These are phyloP conservation scores for Pichia manshurica DNA, from an alignment of 805 yeast genomes.

Conservation along the genomic window DNA sequence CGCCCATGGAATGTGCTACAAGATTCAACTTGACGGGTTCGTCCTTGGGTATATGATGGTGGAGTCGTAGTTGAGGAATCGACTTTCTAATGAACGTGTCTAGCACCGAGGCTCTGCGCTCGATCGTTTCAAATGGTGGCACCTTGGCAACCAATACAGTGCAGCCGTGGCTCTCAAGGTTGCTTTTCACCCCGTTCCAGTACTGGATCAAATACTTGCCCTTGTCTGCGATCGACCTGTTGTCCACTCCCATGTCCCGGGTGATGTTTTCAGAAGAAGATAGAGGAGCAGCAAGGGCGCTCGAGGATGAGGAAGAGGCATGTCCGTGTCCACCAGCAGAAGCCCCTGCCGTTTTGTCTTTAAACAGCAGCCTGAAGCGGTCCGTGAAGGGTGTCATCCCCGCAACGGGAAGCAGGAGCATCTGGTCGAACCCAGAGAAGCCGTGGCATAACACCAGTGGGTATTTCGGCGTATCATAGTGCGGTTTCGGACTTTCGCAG, in stretches of 20 bases:
- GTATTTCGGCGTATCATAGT: constrained; percentile 21
- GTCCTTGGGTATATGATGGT: constrained; percentile 25
- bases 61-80: constrained; percentile 15
- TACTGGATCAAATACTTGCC: constrained; percentile 52
- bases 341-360: neutral
- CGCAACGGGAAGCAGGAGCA: constrained; percentile 11
- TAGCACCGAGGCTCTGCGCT: constrained; percentile 57
- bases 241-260: constrained; percentile 12
- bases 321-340: too few relatives aligned
- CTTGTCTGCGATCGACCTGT: constrained; percentile 6
- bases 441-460: constrained; percentile 24
- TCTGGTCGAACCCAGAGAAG: constrained; percentile 19
- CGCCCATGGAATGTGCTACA: constrained; percentile 93
- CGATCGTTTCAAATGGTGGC: constrained; percentile 75
- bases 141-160: constrained; percentile 69
- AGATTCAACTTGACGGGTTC: constrained; percentile 55
- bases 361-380: neutral
- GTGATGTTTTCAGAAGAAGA: neutral
- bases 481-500: neutral
- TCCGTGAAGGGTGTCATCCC: constrained; percentile 1
- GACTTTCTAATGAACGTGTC: constrained; percentile 41
- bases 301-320: too few relatives aligned
- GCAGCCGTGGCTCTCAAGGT: constrained; percentile 56
- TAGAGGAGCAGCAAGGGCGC: too few relatives aligned
- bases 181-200: constrained; percentile 74